Base-by-base conservation (phyloP, 352 stramenopile genomes). In the Phytopythium aichiense region DNA sequence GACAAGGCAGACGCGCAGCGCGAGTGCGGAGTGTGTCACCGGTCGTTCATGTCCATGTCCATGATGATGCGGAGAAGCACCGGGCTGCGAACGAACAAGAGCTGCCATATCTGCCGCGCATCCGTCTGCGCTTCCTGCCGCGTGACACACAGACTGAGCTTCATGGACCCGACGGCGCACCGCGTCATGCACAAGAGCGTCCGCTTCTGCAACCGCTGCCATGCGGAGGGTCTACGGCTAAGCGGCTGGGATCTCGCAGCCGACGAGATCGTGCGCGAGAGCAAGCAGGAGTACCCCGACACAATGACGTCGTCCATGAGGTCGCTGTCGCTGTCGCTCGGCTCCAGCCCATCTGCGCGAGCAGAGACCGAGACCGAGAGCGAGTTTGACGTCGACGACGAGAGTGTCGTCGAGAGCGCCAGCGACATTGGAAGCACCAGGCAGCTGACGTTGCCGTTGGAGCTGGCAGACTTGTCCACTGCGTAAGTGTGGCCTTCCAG, bases 101-200 rank as follows among this genome's bases (percentile, higher is more conserved):
- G 18, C 30, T 75, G 68, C 58, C 56, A 65, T 33, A 66, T 33
- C 48, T 75, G 68, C 58, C 45, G 45, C 9, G 58, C 38, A 1
- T 64, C 20, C 35, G 56, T 64, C 23, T 72, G 68, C 54, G 49
- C 68, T 20, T 52, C 68, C 16, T 72, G 65, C 62, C 58, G 58
- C 12, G 54, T 70, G 54, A 70, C 64, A 25, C 63, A 75, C 56
- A 20, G 52, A 8, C 55, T 72, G 50, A 43, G 37, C 58, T 69
- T 65, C 28, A 43, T 72, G 37, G 61, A 66, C 18, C 57, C 49
- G 53, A 55, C 50, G 22, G 49, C 54, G 52, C 52, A 49, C 15
- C 50, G 52, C 20, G 35, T 69, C 22, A n/a, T 65, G 33, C 61
- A 61, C 38, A 67, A 63, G 45, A 61, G 62, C 50, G 61, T 62